A percentile compares a stretch with the other conserved stretches of the same genome.
phyloP scores from a whole-genome alignment of 163 green algal species.

The Chlamydomonas reinhardtii region DNA sequence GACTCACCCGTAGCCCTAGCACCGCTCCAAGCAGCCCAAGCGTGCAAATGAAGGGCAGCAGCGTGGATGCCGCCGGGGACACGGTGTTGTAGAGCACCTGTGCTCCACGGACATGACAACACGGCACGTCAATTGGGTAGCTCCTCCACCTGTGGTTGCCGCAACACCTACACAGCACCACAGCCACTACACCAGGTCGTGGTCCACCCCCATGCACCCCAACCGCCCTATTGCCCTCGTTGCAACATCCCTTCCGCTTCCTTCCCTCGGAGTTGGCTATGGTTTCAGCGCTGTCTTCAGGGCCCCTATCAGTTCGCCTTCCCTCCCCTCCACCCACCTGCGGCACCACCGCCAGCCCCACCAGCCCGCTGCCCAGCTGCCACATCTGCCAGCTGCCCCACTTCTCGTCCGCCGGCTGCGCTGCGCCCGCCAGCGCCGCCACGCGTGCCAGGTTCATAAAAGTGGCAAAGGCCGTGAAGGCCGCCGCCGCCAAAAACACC shows the following conservation, averaged over 20 bases:
- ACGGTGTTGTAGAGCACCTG: constrained; percentile 59
- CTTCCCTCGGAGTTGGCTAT: too few relatives aligned
- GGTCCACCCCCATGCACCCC: too few relatives aligned
- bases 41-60: constrained; percentile 44
- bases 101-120: not conserved
- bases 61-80: not conserved
- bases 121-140: too few relatives aligned
- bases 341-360: constrained; percentile 51
- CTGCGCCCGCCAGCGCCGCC: constrained; percentile 6
- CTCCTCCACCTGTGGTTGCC: too few relatives aligned
- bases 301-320: too few relatives aligned
- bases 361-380: constrained; percentile 53
- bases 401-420: constrained; percentile 6
- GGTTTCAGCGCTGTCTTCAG: too few relatives aligned
- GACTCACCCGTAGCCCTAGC: not conserved
- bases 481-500: constrained; percentile 52
- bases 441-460: constrained; percentile 47
- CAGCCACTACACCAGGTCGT: too few relatives aligned
- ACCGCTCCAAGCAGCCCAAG: constrained; percentile 2
- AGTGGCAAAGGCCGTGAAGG: constrained; percentile 33
- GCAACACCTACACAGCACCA: too few relatives aligned
- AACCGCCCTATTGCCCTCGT: too few relatives aligned
- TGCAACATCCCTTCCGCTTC: too few relatives aligned
- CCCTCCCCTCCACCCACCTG: constrained; percentile 41
- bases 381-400: constrained; percentile 55